Evolutionary conservation across 163 green algal genomes (phyloP).

Genomic region (Picocystis sp.): DNA sequence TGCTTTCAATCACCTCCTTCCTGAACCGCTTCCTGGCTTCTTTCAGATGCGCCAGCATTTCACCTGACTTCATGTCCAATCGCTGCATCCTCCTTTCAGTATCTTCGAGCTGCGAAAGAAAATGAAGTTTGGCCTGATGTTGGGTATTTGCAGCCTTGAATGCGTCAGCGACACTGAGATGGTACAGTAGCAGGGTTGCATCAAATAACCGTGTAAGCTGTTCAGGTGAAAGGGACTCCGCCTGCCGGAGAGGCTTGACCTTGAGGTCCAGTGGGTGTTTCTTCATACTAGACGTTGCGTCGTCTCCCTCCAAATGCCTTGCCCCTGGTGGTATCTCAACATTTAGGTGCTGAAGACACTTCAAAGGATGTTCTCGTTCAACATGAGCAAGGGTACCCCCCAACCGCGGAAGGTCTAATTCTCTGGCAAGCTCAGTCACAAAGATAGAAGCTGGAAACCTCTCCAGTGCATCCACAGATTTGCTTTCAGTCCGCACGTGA

Average conservation of each 20-base stretch:
- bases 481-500: slow-evolving; percentile 6
- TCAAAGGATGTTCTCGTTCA: slow-evolving; percentile 14
- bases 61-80: background rate
- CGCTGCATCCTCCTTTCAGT: slow-evolving; percentile 12
- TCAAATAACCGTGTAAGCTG: slow-evolving; percentile 21
- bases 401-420: slow-evolving; percentile 28
- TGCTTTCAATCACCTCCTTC: slow-evolving; percentile 21
- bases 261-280: background rate
- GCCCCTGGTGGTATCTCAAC: slow-evolving; percentile 12
- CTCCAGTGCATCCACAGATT: slow-evolving; percentile 9
- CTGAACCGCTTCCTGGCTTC: slow-evolving; percentile 17
- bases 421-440: background rate
- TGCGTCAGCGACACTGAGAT: slow-evolving; percentile 20
- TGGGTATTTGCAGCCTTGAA: slow-evolving; percentile 23
- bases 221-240: slow-evolving; percentile 12
- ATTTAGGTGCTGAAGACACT: slow-evolving; percentile 13
- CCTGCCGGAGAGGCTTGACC: slow-evolving; percentile 11
- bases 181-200: slow-evolving; percentile 29
- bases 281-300: too few relatives aligned
- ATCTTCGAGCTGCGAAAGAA: slow-evolving; percentile 27
- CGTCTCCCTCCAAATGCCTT: background rate
- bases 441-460: slow-evolving; percentile 27
- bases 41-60: slow-evolving; percentile 11
- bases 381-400: slow-evolving; percentile 46
- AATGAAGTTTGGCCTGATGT: slow-evolving; percentile 19